Evolutionary conservation across 257 asterid species (phyloP).

Genomic region (Orobanche coerulescens): DNA sequence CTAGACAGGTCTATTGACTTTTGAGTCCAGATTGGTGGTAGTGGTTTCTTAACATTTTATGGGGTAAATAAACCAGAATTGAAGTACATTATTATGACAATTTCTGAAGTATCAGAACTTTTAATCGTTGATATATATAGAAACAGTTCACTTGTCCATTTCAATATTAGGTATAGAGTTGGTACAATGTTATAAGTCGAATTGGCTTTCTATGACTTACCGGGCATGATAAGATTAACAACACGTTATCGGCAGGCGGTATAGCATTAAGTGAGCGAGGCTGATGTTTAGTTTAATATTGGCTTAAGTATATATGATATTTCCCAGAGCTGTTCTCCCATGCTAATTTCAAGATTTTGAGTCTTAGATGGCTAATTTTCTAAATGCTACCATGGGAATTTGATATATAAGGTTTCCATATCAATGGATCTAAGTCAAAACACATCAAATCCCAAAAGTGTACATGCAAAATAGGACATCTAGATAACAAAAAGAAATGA

Average conservation of each 20-base stretch:
- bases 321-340: slow-evolving; percentile 5
- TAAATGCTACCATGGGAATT: not conserved
- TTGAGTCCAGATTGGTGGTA: not conserved
- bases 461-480: not conserved
- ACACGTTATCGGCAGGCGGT: not conserved
- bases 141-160: not conserved
- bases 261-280: not conserved
- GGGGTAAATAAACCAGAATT: not conserved
- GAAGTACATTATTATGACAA: not conserved
- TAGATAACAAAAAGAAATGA: slow-evolving; percentile 10
- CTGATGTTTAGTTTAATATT: not conserved
- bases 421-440: no score
- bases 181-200: not conserved
- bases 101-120: not conserved
- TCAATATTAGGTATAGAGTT: not conserved
- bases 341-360: not conserved
- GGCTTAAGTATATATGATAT: not conserved
- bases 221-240: not conserved
- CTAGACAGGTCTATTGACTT: not conserved
- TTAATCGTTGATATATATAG: slow-evolving; percentile 6
- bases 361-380: not conserved
- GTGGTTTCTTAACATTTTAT: not conserved
- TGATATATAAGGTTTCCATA: not conserved
- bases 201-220: not conserved
- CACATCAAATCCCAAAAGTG: not conserved